Base-by-base conservation (phyloP, 257 asterid species). In the Petrea volubilis region DNA sequence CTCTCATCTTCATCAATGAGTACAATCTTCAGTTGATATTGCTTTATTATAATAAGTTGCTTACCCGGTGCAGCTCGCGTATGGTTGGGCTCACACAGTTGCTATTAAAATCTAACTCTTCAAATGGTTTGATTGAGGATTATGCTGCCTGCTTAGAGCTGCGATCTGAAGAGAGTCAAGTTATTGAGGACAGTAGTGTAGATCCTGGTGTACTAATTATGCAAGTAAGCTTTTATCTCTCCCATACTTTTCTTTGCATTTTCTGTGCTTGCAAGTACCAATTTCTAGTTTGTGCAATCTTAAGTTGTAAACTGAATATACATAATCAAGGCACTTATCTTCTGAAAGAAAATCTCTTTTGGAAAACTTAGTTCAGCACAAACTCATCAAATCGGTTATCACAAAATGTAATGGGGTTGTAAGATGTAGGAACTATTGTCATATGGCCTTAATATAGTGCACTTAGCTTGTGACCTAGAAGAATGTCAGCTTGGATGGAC, bases 91-190 rank as follows among this genome's bases (percentile, higher is more conserved):
- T 95, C 68, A 79, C 95, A 60, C 96, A 85, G 84, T 83, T 92
- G 87, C 93, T 95, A 38, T 73, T 95, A 67, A 88, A 90, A 86
- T 77, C 88, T 51, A 86, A 82, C 79, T 82, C 89, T 70, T 90
- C 96, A 27, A 84, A 71, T 70, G 76, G 81, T 47, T 81, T 95
- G 84, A 77, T 87, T 62, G 99, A 92, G 85, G 99, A 95, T 83
- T 95, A 92, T 81, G 98, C 99, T 60, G 82, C 97, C 68, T 92
- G 98, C 91, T 84, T 95, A 78, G 99, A 95, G 87, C 76, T 88
- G 53, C 89, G 98, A 53, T 88, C 96, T 63, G 97, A 92, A 81
- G 97, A 87, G 74, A 84, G 84, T 79, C 97, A 86, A 80, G 70
- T 78, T 69, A 78, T 84, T 77, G 98, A 95, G 81, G 98, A 95